These are phyloP conservation scores for Jasminum sambac DNA, from an alignment of 257 asterid species.

Conservation along the genomic window DNA sequence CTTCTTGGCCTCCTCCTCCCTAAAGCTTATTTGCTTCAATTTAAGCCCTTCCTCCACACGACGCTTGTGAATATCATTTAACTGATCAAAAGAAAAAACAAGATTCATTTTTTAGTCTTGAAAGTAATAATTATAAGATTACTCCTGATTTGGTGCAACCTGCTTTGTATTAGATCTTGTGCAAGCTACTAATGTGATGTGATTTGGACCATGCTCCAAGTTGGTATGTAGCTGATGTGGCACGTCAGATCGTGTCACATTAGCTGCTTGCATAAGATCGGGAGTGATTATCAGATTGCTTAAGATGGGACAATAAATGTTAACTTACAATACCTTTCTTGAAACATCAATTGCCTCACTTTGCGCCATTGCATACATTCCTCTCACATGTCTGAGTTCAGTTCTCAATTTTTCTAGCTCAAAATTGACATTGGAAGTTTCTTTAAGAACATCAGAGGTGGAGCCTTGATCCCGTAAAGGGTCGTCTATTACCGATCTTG, in stretches of 20 bases:
- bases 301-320: background rate
- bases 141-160: no score
- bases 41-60: conserved; percentile 63
- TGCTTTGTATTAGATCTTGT: no score
- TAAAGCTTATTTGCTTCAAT: conserved; percentile 50
- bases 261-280: no score
- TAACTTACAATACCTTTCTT: conserved; percentile 54
- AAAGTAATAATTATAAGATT: background rate
- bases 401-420: conserved; percentile 84
- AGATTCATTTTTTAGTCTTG: background rate
- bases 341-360: conserved; percentile 77
- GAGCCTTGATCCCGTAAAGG: conserved; percentile 38
- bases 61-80: conserved; percentile 63
- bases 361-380: conserved; percentile 84
- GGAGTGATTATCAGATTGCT: background rate
- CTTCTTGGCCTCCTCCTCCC: conserved; percentile 77
- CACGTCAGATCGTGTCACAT: no score
- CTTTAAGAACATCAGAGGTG: conserved; percentile 31
- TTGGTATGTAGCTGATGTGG: no score
- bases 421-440: conserved; percentile 40
- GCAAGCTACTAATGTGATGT: no score
- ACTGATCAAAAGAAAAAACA: conserved; percentile 36
- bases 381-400: conserved; percentile 74
- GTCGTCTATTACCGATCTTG: conserved; percentile 37
- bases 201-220: no score